phyloP scores from a whole-genome alignment of 192 early-diverging fungal species.

The Glomus cerebriforme region DNA sequence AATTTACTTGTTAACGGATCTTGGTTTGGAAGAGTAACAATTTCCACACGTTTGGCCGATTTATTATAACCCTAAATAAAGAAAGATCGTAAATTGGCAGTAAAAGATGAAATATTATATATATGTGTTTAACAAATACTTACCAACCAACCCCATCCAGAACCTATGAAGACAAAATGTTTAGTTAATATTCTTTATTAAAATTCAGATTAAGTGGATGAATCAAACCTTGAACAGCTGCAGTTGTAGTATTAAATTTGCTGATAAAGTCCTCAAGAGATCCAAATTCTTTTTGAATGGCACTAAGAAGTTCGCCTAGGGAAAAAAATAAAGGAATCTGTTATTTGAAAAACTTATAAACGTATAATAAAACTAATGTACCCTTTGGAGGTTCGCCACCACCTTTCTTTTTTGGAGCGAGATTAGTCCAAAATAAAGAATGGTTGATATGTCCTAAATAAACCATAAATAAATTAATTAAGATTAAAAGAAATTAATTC shows the following conservation, averaged over 20 bases:
- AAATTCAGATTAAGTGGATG: not conserved
- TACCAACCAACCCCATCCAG: constrained; percentile 96
- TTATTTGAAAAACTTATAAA: not conserved
- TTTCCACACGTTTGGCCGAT: constrained; percentile 73
- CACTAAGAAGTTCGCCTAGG: constrained; percentile 61
- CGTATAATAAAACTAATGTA: constrained; percentile 24
- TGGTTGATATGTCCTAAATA: constrained; percentile 79
- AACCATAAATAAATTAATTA: not conserved
- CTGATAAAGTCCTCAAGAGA: constrained; percentile 76
- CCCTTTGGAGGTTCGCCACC: constrained; percentile 77
- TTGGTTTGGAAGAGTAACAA: constrained; percentile 89
- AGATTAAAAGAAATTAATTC: not conserved
- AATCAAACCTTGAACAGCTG: constrained; percentile 74
- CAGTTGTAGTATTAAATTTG: constrained; percentile 78
- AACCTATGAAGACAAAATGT: constrained; percentile 43
- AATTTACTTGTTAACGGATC: constrained; percentile 61
- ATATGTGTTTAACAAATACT: constrained; percentile 27
- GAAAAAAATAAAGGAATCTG: constrained; percentile 22
- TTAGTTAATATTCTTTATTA: constrained; percentile 22
- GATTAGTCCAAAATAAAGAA: constrained; percentile 93
- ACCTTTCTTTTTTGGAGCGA: constrained; percentile 78
- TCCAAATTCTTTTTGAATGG: constrained; percentile 84
- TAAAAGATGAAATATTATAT: not conserved
- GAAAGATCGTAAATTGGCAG: not conserved
- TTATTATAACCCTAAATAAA: constrained; percentile 75